Conservation (phyloP, 345 rosid species). For the Streptanthus diversifolius region DNA sequence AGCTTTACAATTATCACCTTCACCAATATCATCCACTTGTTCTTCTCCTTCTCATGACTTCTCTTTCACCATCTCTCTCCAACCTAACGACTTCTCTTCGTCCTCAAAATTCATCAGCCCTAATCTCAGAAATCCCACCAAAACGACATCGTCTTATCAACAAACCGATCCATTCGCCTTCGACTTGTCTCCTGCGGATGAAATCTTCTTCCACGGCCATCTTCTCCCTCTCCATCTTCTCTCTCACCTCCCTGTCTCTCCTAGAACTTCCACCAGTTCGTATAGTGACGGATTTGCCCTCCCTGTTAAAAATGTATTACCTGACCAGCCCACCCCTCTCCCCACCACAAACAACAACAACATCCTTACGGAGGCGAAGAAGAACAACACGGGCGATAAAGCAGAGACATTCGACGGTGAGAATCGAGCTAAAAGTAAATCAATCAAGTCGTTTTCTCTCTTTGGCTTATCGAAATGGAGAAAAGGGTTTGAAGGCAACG, state of each 20-base stretch:
- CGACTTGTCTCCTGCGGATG: conserved; percentile 94
- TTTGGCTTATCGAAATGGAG: conserved; percentile 56
- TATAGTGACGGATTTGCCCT: conserved; percentile 57
- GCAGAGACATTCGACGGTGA: conserved; percentile 14
- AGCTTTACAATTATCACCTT: conserved; percentile 20
- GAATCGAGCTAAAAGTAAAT: conserved; percentile 36
- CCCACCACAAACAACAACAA: conserved; percentile 24
- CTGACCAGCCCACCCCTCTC: conserved; percentile 26
- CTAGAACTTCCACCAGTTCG: conserved; percentile 71
- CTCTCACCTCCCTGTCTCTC: conserved; percentile 76
- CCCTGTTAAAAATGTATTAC: conserved; percentile 42
- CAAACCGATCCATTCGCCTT: conserved; percentile 54
- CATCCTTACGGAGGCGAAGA: not conserved
- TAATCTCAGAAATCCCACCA: conserved; percentile 15
- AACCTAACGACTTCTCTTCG: conserved; percentile 38
- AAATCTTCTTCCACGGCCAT: conserved; percentile 97
- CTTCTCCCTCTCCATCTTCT: conserved; percentile 89
- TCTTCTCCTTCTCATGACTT: conserved; percentile 95
- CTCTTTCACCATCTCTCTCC: conserved; percentile 88
- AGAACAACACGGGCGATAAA: not conserved
- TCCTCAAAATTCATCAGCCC: conserved; percentile 35
- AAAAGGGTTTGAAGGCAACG: conserved; percentile 46
- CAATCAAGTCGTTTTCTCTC: conserved; percentile 63
- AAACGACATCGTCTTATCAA: conserved; percentile 36
- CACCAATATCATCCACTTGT: conserved; percentile 57